These are phyloP conservation scores for Violaceomyces palustris DNA, from an alignment of 1,284 basidiomycete genomes.

Conservation along the genomic window DNA sequence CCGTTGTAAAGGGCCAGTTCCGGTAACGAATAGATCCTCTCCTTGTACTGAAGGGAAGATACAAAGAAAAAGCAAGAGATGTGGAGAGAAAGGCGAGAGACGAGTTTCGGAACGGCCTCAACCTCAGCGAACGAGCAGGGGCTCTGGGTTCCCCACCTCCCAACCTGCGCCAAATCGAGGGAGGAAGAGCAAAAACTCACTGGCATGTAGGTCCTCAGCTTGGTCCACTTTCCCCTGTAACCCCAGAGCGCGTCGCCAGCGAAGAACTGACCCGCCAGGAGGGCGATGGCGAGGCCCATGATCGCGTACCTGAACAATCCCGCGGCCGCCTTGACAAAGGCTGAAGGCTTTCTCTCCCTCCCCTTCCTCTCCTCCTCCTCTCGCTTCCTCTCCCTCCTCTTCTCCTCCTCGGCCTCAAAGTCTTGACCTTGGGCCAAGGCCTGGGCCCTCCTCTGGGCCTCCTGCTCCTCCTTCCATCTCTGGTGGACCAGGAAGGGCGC, in stretches of 20 bases:
- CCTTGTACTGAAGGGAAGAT: conserved; percentile 11
- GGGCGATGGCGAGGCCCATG: conserved; percentile 14
- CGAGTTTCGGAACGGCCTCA: background rate
- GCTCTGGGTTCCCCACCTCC: background rate
- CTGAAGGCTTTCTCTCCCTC: background rate
- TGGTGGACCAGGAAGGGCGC: conserved; percentile 43
- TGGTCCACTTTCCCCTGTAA: conserved; percentile 46
- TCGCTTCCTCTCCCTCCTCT: background rate
- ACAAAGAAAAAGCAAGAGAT: no score
- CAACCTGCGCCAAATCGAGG: no score
- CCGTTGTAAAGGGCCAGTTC: conserved; percentile 73
- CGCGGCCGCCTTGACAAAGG: background rate
- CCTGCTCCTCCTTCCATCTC: conserved; percentile 34
- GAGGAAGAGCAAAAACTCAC: conserved; percentile 15
- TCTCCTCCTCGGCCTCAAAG: conserved; percentile 8
- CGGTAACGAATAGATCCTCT: conserved; percentile 69
- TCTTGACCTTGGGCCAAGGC: background rate
- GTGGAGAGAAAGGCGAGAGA: background rate
- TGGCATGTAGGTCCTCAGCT: conserved; percentile 40
- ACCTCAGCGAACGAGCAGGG: background rate
- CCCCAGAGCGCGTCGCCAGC: conserved; percentile 47
- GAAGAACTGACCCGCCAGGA: conserved; percentile 36
- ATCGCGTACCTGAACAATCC: conserved; percentile 16
- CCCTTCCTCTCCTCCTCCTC: conserved; percentile 1
- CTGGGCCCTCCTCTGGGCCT: conserved; percentile 4